phyloP scores from a whole-genome alignment of 805 yeast genomes.

The Cyberlindnera americana region DNA sequence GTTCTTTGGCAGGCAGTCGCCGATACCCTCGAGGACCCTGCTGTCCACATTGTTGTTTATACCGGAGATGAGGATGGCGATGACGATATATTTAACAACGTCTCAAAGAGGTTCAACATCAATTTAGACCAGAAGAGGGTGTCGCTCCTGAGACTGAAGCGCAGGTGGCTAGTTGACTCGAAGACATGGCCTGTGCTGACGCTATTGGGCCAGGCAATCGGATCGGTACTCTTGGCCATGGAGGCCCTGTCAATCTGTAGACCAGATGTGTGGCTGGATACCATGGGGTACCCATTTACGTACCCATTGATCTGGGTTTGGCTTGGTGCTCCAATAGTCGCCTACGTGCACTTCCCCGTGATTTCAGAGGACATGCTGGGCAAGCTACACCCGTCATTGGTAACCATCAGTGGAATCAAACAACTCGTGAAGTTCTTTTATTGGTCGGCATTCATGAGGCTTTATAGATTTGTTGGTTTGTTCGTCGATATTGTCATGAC shows the following conservation, averaged over 20 bases:
- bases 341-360: constrained; percentile 95
- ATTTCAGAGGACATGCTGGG: constrained; percentile 84
- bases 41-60: constrained; percentile 64
- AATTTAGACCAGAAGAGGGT: constrained; percentile 48
- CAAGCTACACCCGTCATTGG: constrained; percentile 40
- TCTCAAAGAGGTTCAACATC: constrained; percentile 53
- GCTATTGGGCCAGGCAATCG: constrained; percentile 81
- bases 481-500: constrained; percentile 64
- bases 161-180: constrained; percentile 62
- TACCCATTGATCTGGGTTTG: constrained; percentile 61
- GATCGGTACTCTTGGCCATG: constrained; percentile 62
- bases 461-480: constrained; percentile 65
- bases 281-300: constrained; percentile 89
- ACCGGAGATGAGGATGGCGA: constrained; percentile 58
- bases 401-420: constrained; percentile 21
- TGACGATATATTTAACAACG: constrained; percentile 50
- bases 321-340: constrained; percentile 68
- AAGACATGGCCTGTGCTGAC: constrained; percentile 76
- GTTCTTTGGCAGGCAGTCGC: constrained; percentile 93
- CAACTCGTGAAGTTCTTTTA: constrained; percentile 49
- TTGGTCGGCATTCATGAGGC: constrained; percentile 64
- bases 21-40: constrained; percentile 51
- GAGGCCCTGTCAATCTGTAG: constrained; percentile 62
- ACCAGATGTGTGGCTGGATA: constrained; percentile 93
- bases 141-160: constrained; percentile 56